Percentiles rank a stretch among this genome's conserved stretches.
Conservation (phyloP, 306 rosid genomes). For the Biancaea sappan region DNA sequence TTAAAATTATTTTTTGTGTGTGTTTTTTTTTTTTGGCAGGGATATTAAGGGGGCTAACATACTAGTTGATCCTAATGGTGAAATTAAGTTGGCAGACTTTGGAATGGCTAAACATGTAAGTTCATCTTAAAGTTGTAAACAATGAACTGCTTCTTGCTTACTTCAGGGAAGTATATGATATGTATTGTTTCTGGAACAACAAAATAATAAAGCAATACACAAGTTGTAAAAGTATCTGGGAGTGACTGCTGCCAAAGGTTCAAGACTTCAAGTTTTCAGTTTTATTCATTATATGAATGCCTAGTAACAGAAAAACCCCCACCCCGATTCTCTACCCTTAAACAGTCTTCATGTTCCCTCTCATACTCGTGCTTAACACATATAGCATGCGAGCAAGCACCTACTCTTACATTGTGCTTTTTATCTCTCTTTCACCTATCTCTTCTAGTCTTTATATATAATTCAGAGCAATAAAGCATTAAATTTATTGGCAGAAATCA, state of each 20-base stretch:
- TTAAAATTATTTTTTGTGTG: constrained; percentile 16
- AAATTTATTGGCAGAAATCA: constrained; percentile 11
- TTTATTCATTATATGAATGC: constrained; percentile 10
- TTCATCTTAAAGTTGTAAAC: constrained; percentile 35
- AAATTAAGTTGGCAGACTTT: constrained; percentile 94
- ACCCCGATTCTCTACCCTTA: too few species aligned
- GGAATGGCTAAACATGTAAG: constrained; percentile 98
- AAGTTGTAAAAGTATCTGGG: constrained; percentile 31
- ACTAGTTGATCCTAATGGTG: constrained; percentile 94
- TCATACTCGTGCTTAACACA: not conserved
- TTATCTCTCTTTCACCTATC: not conserved
- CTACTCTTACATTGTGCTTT: not conserved
- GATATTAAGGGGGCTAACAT: constrained; percentile 99
- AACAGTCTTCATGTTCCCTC: constrained; percentile 11
- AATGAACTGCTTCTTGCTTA: constrained; percentile 34
- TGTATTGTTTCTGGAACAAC: constrained; percentile 27
- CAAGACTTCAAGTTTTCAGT: constrained; percentile 26
- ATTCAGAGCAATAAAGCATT: not conserved
- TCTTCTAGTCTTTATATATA: constrained; percentile 10
- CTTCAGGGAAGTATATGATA: constrained; percentile 25
- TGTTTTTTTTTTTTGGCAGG: constrained; percentile 57
- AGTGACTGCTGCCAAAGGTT: constrained; percentile 32
- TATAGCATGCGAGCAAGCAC: constrained; percentile 18
- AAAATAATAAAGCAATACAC: constrained; percentile 11
- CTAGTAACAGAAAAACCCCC: constrained; percentile 11